Conservation (phyloP, 345 rosid species). For the Euclidium syriacum region DNA sequence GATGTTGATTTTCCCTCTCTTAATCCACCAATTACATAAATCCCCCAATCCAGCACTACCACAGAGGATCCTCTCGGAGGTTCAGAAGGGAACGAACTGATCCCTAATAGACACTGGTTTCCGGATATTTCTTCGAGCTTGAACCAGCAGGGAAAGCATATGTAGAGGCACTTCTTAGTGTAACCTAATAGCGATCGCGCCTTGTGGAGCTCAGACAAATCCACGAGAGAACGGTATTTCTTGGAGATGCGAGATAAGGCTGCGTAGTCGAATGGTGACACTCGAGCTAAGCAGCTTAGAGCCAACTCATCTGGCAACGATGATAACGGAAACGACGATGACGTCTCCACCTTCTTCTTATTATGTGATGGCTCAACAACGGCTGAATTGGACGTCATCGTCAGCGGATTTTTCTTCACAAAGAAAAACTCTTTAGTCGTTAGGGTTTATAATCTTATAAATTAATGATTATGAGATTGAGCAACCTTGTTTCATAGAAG, state of each 20-base stretch:
- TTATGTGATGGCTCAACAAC: neutral
- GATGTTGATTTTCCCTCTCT: conserved; percentile 38
- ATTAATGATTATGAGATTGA: no score
- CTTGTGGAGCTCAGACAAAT: conserved; percentile 43
- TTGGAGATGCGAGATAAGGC: conserved; percentile 50
- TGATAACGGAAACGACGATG: neutral
- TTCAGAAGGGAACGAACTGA: conserved; percentile 13
- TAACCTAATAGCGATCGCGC: conserved; percentile 29
- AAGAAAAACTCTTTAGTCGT: no score
- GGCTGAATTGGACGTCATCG: no score
- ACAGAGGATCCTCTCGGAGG: neutral
- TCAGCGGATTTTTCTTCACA: no score
- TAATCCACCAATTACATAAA: conserved; percentile 43
- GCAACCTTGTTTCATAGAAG: no score
- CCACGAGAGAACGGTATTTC: conserved; percentile 38
- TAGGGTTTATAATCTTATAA: no score
- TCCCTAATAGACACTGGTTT: neutral
- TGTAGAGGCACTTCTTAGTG: conserved; percentile 44
- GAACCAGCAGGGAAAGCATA: conserved; percentile 43
- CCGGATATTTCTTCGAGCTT: conserved; percentile 11
- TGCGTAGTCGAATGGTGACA: conserved; percentile 50
- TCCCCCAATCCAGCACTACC: neutral
- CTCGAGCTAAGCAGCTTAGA: conserved; percentile 49
- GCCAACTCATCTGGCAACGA: conserved; percentile 50
- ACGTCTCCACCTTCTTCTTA: neutral